These are phyloP conservation scores for Dioscorea dumetorum DNA, from an alignment of 106 monocot species.

Conservation along the genomic window DNA sequence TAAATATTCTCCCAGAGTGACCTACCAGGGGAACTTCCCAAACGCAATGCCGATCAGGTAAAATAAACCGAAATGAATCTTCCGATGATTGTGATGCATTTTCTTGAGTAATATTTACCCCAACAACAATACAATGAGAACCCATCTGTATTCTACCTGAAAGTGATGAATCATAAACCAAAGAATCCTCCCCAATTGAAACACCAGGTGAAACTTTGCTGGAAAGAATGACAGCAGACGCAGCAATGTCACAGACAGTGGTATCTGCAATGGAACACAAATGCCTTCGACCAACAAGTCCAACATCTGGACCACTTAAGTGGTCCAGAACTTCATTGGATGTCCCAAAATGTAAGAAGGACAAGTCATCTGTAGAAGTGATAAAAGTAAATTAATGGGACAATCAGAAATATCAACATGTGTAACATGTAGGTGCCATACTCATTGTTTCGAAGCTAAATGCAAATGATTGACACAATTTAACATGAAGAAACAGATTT, in stretches of 20 bases:
- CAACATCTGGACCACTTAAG: conserved; percentile 46
- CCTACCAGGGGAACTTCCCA: conserved; percentile 91
- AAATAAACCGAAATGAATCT: conserved; percentile 23
- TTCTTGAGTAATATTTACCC: conserved; percentile 49
- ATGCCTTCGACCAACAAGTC: conserved; percentile 77
- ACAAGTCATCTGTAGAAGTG: conserved; percentile 60
- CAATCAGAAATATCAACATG: neutral
- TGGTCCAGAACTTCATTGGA: conserved; percentile 95
- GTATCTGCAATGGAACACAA: conserved; percentile 84
- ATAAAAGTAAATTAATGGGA: conserved; percentile 7
- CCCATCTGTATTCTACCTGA: conserved; percentile 86
- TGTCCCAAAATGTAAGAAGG: conserved; percentile 93
- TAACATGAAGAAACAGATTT: too few relatives aligned
- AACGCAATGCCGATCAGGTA: conserved; percentile 81
- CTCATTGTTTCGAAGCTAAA: too few relatives aligned
- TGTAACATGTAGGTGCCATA: neutral
- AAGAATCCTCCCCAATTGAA: conserved; percentile 80
- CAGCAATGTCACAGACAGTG: conserved; percentile 75
- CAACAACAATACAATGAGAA: conserved; percentile 79
- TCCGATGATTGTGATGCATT: conserved; percentile 5
- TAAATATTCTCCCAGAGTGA: conserved; percentile 29
- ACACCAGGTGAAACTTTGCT: conserved; percentile 86
- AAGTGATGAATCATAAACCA: conserved; percentile 88
- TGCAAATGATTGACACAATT: too few relatives aligned
- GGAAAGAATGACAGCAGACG: conserved; percentile 82